These are phyloP conservation scores for Cladosporium sp. DNA, from an alignment of 2,329 filamentous ascomycete species.

Conservation along the genomic window DNA sequence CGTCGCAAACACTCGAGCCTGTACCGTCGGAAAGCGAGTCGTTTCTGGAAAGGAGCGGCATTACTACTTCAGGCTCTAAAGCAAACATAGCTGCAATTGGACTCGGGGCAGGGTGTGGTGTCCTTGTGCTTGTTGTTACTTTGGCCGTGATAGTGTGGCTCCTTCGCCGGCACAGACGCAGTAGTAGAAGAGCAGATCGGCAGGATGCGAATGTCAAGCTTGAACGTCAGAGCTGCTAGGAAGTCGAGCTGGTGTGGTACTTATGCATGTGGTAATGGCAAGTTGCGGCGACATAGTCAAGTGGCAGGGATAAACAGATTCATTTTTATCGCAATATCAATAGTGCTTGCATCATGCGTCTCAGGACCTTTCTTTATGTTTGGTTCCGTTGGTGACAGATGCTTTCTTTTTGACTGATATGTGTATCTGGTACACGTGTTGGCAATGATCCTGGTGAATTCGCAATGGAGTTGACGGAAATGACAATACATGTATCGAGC, in stretches of 20 bases:
- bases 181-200: too few relatives aligned
- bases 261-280: background rate
- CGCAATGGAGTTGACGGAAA: background rate
- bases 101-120: slow-evolving; percentile 1
- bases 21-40: background rate
- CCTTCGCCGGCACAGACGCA: background rate
- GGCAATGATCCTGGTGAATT: background rate
- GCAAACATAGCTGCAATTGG: slow-evolving; percentile 1
- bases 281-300: background rate
- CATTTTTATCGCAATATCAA: background rate
- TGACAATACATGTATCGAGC: background rate
- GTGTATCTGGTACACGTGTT: background rate
- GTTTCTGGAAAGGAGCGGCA: background rate
- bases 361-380: too few relatives aligned
- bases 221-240: background rate
- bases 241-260: background rate
- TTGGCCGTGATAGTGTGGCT: background rate
- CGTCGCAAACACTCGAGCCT: background rate
- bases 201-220: background rate
- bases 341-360: background rate
- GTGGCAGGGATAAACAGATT: background rate
- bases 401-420: too few relatives aligned
- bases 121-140: background rate
- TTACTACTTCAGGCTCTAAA: background rate
- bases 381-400: too few relatives aligned